Conservation (phyloP, 2,329 filamentous ascomycete genomes). For the Colletotrichum tabaci region DNA sequence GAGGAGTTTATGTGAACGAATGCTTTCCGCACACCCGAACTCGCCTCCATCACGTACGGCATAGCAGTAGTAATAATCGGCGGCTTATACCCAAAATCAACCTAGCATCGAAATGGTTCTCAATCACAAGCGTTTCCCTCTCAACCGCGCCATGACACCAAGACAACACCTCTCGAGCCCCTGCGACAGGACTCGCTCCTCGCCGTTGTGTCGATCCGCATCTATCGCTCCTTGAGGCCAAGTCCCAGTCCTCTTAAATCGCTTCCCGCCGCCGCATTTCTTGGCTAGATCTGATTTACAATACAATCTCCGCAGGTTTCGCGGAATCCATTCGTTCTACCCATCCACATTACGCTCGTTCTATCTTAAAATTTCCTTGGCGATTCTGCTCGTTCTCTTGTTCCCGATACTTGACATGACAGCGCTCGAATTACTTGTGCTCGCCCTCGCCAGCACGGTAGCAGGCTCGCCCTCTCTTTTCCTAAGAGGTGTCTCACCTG, state of each 20-base stretch:
- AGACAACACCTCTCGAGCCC: not conserved
- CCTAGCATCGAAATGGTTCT: conserved; percentile 19
- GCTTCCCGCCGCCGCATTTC: conserved; percentile 13
- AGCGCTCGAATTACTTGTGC: conserved; percentile 10
- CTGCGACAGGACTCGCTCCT: conserved; percentile 9
- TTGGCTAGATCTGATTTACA: conserved; percentile 13
- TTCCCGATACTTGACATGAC: conserved; percentile 6
- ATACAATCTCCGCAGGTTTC: not conserved
- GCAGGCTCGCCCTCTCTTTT: conserved; percentile 26
- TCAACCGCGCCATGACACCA: conserved; percentile 23
- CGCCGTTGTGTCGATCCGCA: conserved; percentile 25
- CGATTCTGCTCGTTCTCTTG: not conserved
- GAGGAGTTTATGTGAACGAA: conserved; percentile 7
- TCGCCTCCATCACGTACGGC: conserved; percentile 9
- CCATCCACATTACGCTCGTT: not conserved
- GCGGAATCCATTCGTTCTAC: conserved; percentile 8
- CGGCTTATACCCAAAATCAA: conserved; percentile 11
- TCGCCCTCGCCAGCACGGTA: conserved; percentile 7
- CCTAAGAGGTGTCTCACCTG: conserved; percentile 24
- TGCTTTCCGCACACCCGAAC: conserved; percentile 6
- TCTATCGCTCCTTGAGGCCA: conserved; percentile 1
- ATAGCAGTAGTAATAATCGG: conserved; percentile 15
- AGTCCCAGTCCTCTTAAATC: conserved; percentile 18
- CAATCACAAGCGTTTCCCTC: conserved; percentile 7
- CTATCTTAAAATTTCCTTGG: not conserved